Evolutionary conservation across 345 rosid species (phyloP), one percentile per base, ranked within the genome.

Genomic region (Eutrema yunnanense): DNA sequence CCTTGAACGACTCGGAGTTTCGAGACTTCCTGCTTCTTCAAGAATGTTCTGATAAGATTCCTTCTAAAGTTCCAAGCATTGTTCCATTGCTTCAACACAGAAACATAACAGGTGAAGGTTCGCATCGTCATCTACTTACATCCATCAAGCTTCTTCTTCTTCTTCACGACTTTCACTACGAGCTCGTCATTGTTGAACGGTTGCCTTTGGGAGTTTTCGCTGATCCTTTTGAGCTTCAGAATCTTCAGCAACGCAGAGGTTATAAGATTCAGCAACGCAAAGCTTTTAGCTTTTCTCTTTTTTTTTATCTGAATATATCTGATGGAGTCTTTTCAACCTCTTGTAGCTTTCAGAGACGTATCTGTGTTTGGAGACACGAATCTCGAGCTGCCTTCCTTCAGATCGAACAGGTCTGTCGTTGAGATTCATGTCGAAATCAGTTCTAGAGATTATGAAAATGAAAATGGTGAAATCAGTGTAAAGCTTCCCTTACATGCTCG

Each of bases 221-320:
- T 67, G 96, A 94, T 58, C 96, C 92, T 4, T 95, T 89, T 81
- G 97, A 95, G 81, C 88, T 95, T 46, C 96, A 88, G 75, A 88
- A 77, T 80, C 82, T 88, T 66, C 79, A 66, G 5, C 76, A 84
- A 50, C 86, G 76, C 27, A 83, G 80, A 56, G 90, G 96, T 91
- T 72, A 22, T 22, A 63, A 49, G 5, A 41, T n/a, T 22, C 11
- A 63, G 30, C 30, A 49, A 8, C n/a, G 4, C 37, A 32, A 12
- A 9, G 36, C 12, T 11, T 42, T 56, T n/a, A 40, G 32, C 36
- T 74, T 59, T 57, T 34, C 36, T 4, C 14, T 10, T 2, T 13
- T 27, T 16, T 38, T 32, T 27, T 4, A 57, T 56, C 6, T 33
- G 4, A 40, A n/a, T n/a, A 19, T 43, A 19, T 43, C 33, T 68